Percentiles rank a stretch among this genome's conserved stretches.
These are phyloP conservation scores for Colletotrichum limetticola DNA, from an alignment of 2,329 filamentous ascomycete genomes.

Conservation along the genomic window DNA sequence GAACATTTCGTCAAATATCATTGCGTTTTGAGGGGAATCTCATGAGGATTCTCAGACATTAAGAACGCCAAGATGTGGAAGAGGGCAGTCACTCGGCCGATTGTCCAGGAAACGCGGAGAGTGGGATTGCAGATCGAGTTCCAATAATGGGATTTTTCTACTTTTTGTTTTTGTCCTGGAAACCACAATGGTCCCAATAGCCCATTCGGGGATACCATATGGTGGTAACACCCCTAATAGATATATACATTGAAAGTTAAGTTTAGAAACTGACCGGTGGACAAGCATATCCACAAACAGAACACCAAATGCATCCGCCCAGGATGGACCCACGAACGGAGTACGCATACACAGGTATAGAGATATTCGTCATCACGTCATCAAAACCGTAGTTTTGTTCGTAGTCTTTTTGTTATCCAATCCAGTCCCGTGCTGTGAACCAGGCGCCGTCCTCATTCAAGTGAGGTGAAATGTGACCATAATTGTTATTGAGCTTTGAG, in stretches of 20 bases:
- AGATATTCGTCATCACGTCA: slow-evolving; percentile 35
- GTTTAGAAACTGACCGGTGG: slow-evolving; percentile 9
- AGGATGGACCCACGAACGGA: background rate
- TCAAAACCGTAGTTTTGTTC: slow-evolving; percentile 22
- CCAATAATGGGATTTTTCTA: background rate
- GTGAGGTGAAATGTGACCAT: slow-evolving; percentile 3
- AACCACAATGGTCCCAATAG: background rate
- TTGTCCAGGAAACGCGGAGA: background rate
- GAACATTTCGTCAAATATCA: background rate
- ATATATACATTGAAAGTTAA: slow-evolving; percentile 34
- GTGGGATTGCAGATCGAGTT: background rate
- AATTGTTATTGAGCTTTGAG: slow-evolving; percentile 7
- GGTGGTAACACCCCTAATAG: background rate
- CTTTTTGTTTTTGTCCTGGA: background rate
- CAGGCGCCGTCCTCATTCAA: slow-evolving; percentile 18
- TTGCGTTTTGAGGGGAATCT: background rate
- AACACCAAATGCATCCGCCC: slow-evolving; percentile 21
- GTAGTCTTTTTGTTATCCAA: slow-evolving; percentile 26
- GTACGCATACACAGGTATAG: slow-evolving; percentile 20
- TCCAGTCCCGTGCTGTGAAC: slow-evolving; percentile 26
- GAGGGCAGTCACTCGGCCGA: background rate
- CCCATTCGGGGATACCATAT: background rate
- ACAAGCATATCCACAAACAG: slow-evolving; percentile 19
- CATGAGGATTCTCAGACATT: background rate
- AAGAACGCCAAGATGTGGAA: background rate